A percentile compares a stretch with the other conserved stretches of the same genome.
Evolutionary conservation across 2,329 filamentous ascomycete species (phyloP).

Genomic region (Phaeosphaeria sp.): DNA sequence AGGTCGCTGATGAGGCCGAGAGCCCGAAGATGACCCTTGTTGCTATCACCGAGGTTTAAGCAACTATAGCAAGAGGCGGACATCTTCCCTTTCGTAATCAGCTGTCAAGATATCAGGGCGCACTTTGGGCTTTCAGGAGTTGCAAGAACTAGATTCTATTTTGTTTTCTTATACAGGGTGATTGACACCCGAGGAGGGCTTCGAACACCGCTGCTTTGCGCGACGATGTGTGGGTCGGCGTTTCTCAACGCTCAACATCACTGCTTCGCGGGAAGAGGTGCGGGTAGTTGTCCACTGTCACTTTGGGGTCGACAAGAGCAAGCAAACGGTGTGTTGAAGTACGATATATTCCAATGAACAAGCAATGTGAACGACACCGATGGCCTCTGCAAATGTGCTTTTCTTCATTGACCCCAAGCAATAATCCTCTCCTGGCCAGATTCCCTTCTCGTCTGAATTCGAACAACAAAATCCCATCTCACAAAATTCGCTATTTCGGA

Average conservation of each 20-base stretch:
- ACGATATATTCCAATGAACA: slow-evolving; percentile 7
- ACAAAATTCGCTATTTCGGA: neutral
- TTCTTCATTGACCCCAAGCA: neutral
- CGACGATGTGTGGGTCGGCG: slow-evolving; percentile 1
- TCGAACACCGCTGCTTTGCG: slow-evolving; percentile 8
- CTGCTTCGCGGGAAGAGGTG: slow-evolving; percentile 5
- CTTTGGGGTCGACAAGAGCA: neutral
- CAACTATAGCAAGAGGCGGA: slow-evolving; percentile 8
- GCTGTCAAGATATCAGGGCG: slow-evolving; percentile 7
- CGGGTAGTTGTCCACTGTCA: neutral
- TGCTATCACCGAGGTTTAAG: slow-evolving; percentile 47
- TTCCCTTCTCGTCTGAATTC: too few species aligned
- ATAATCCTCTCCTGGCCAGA: too few species aligned
- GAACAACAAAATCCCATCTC: neutral
- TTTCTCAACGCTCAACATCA: neutral
- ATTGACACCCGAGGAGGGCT: neutral
- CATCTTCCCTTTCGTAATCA: neutral
- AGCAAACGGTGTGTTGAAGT: slow-evolving; percentile 3
- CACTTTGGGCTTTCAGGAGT: neutral
- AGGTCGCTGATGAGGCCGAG: slow-evolving; percentile 37
- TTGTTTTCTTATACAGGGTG: slow-evolving; percentile 2
- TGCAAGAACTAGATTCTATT: slow-evolving; percentile 3
- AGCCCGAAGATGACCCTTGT: slow-evolving; percentile 49
- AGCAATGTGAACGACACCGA: slow-evolving; percentile 2
- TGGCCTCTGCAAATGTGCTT: neutral